Evolutionary conservation across 148 eudicot genomes (phyloP), one percentile per base, ranked within the genome.

Genomic region (Rhododendron williamsianum): DNA sequence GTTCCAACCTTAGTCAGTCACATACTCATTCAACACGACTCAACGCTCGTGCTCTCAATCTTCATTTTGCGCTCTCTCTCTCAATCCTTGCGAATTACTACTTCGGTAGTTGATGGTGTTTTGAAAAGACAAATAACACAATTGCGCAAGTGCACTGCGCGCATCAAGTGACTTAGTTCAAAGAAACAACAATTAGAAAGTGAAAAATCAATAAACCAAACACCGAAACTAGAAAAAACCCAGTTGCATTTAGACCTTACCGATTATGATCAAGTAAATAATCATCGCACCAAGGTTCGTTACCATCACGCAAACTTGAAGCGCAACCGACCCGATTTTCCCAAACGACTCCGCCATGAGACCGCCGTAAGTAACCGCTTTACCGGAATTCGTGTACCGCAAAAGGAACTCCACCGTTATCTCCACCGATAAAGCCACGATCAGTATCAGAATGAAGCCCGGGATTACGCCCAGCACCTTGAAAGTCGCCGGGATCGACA

Each of bases 401-500:
- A 95, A 85, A 52, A 95, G 85, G 56, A 94, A 95, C 85, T 95
- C 95, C 27, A 91, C 98, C 11, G 98, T 90, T 27, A 94, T 51
- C 45, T 95, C 95, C 72, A 93, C 94, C 87, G 93, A 86, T 4
- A 92, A 80, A 2, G 94, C 95, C 82, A 95, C 90, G 30, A 91
- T 15, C 6, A 92, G 3, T 33, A 96, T 91, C 8, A 93, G 69
- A 2, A 88, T 11, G 13, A 96, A 89, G 46, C 96, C 94, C 7
- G 98, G 98, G 13, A 92, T 49, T 0, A 96, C 87, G 9, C 98
- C 98, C 58, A 96, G 63, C 0, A 94, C 96, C 88, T 93, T 96
- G 45, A 96, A 91, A 15, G 98, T 96, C 36, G 98, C 96, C 65
- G 98, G 98, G 49, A 96, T 93, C n/a, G 98, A 94, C 98, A 94